Conservation (phyloP, 352 stramenopile genomes). For the Globisporangium takayamanum region DNA sequence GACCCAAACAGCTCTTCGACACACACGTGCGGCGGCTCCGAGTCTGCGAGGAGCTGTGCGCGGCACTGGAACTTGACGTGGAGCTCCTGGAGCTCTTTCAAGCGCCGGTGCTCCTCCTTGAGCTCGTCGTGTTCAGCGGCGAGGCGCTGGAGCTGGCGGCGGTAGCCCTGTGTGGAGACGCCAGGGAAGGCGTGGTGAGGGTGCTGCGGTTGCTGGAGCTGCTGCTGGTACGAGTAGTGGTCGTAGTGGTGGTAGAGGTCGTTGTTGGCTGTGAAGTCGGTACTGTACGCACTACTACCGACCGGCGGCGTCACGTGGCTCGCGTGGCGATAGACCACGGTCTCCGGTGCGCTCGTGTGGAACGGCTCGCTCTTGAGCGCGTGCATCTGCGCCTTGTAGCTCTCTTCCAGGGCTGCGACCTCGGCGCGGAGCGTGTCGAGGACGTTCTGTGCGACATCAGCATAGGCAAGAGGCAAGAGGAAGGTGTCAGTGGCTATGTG, state of each 20-base stretch:
- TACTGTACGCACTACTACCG: background rate
- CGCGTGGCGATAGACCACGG: background rate
- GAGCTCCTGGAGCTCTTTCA: constrained; percentile 15
- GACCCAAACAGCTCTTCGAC: constrained; percentile 3
- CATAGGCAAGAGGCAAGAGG: background rate
- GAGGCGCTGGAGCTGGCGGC: constrained; percentile 14
- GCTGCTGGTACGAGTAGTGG: background rate
- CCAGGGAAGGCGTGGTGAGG: background rate
- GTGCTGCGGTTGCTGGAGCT: background rate
- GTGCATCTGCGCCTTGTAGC: constrained; percentile 19
- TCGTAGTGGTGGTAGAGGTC: too few relatives aligned
- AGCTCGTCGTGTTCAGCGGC: constrained; percentile 15
- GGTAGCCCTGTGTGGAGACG: background rate
- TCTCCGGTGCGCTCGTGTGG: background rate
- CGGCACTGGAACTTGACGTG: constrained; percentile 25
- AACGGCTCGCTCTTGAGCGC: constrained; percentile 5
- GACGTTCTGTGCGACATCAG: constrained; percentile 12
- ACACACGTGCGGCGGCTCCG: background rate
- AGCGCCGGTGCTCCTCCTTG: constrained; percentile 17
- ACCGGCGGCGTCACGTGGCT: background rate
- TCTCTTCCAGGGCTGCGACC: constrained; percentile 20
- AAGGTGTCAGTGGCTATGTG: background rate
- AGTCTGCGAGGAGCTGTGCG: constrained; percentile 17
- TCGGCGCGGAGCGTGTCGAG: constrained; percentile 21
- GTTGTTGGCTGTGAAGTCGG: background rate